Evolutionary conservation across 1,139 yeast genomes (phyloP).

Genomic region (Blastobotrys aristatus): DNA sequence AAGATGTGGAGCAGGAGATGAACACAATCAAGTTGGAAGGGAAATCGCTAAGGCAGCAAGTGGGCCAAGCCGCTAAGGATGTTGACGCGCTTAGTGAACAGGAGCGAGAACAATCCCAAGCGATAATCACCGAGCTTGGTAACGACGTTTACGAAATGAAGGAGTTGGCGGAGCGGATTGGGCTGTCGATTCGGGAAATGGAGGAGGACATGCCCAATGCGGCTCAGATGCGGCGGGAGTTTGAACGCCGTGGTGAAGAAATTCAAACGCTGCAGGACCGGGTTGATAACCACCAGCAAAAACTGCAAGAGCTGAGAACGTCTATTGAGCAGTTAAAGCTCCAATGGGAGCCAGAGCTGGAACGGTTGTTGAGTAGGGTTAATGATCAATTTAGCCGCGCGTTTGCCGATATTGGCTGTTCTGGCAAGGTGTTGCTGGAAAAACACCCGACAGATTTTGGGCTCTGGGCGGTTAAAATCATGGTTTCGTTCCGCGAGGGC

Average conservation of each 20-base stretch:
- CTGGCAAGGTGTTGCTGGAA: conserved; percentile 66
- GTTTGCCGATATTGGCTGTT: conserved; percentile 74
- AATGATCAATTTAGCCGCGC: conserved; percentile 60
- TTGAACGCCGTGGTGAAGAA: conserved; percentile 25
- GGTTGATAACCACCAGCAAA: conserved; percentile 29
- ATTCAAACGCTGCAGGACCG: conserved; percentile 32
- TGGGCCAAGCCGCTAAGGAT: conserved; percentile 1
- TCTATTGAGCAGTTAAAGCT: conserved; percentile 40
- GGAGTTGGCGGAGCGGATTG: conserved; percentile 3
- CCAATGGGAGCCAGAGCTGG: conserved; percentile 58
- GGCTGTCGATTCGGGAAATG: conserved; percentile 1
- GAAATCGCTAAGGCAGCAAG: conserved; percentile 6
- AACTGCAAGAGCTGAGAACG: conserved; percentile 32
- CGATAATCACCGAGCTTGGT: not conserved
- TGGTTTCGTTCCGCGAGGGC: conserved; percentile 79
- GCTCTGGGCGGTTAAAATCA: conserved; percentile 80
- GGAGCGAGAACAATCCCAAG: not conserved
- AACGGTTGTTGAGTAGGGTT: conserved; percentile 45
- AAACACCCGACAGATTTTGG: conserved; percentile 47
- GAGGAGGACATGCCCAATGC: conserved; percentile 3
- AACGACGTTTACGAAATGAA: not conserved
- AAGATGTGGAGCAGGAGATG: conserved; percentile 21
- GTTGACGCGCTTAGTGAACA: conserved; percentile 12
- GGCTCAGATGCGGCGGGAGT: conserved; percentile 16
- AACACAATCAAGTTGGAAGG: not conserved